Evolutionary conservation across 495 filamentous ascomycete genomes (phyloP).

Genomic region (Aspergillus hancockii): DNA sequence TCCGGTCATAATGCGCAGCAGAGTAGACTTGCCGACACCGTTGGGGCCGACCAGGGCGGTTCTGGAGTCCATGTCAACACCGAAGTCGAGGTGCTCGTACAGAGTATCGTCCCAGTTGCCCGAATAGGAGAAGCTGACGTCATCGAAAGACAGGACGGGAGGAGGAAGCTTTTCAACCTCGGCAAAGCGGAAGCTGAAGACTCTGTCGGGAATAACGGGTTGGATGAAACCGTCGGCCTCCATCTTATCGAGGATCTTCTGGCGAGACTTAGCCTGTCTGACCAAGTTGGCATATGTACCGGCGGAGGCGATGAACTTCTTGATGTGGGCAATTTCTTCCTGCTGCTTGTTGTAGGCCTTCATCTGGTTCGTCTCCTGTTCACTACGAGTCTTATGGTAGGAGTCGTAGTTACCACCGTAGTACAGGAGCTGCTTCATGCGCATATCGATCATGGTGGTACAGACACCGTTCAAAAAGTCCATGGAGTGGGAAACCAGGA

Average conservation of each 20-base stretch:
- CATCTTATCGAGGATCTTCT: conserved; percentile 99
- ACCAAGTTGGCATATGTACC: conserved; percentile 99
- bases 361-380: conserved; percentile 97
- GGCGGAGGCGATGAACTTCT: conserved; percentile 99
- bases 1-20: conserved; percentile 96
- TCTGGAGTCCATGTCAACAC: conserved; percentile 99
- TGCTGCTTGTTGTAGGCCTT: conserved; percentile 99
- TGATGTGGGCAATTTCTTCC: conserved; percentile 98
- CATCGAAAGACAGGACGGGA: conserved; percentile 92
- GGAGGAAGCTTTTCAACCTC: conserved; percentile 98
- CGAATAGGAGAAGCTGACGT: conserved; percentile 97
- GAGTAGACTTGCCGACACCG: conserved; percentile 99
- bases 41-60: conserved; percentile 97
- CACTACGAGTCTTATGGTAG: conserved; percentile 89
- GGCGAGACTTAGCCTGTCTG: conserved; percentile 95
- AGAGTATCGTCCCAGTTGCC: conserved; percentile 86
- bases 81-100: conserved; percentile 94
- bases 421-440: conserved; percentile 85
- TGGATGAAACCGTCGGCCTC: conserved; percentile 98
- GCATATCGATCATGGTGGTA: conserved; percentile 98
- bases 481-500: conserved; percentile 95
- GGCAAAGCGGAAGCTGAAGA: conserved; percentile 98
- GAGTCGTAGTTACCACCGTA: conserved; percentile 99
- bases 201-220: conserved; percentile 77
- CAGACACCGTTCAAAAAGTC: conserved; percentile 99